Evolutionary conservation across 2,329 filamentous ascomycete species (phyloP).

Genomic region (Penicillium polonicum): DNA sequence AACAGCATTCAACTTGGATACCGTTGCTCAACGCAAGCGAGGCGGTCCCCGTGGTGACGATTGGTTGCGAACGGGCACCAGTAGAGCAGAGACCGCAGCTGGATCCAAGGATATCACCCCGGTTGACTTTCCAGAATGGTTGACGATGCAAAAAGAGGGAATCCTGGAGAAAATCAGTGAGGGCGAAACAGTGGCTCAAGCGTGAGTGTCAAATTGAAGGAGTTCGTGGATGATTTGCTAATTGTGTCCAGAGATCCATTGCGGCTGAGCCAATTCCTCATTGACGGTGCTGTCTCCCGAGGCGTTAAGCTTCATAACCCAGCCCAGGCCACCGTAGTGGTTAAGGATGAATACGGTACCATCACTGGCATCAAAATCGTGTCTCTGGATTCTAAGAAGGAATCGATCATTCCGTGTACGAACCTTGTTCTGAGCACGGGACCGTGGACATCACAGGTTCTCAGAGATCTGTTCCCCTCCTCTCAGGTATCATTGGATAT

Average conservation of each 20-base stretch:
- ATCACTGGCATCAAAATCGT: conserved; percentile 55
- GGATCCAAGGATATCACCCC: conserved; percentile 36
- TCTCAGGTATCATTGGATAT: conserved; percentile 57
- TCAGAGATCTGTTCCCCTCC: conserved; percentile 61
- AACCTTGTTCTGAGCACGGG: conserved; percentile 67
- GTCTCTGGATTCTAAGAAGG: conserved; percentile 34
- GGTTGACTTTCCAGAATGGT: conserved; percentile 55
- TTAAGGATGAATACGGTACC: conserved; percentile 50
- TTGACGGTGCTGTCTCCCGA: conserved; percentile 55
- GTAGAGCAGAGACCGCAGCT: conserved; percentile 56
- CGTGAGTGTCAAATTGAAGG: conserved; percentile 48
- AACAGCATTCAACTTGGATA: conserved; percentile 58
- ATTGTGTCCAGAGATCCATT: conserved; percentile 58
- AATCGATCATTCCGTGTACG: conserved; percentile 56
- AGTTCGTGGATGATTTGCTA: not conserved
- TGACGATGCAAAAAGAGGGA: conserved; percentile 56
- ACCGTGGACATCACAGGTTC: conserved; percentile 69
- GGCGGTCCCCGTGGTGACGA: conserved; percentile 55
- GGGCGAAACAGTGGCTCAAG: conserved; percentile 61
- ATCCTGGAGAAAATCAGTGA: conserved; percentile 61
- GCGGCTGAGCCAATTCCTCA: conserved; percentile 64
- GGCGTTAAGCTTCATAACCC: conserved; percentile 69
- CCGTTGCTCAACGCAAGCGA: conserved; percentile 36
- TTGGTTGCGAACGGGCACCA: conserved; percentile 66
- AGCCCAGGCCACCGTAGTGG: conserved; percentile 55